Evolutionary conservation across 208 protist species (phyloP).

Genomic region (Trypanosoma lewisi): DNA sequence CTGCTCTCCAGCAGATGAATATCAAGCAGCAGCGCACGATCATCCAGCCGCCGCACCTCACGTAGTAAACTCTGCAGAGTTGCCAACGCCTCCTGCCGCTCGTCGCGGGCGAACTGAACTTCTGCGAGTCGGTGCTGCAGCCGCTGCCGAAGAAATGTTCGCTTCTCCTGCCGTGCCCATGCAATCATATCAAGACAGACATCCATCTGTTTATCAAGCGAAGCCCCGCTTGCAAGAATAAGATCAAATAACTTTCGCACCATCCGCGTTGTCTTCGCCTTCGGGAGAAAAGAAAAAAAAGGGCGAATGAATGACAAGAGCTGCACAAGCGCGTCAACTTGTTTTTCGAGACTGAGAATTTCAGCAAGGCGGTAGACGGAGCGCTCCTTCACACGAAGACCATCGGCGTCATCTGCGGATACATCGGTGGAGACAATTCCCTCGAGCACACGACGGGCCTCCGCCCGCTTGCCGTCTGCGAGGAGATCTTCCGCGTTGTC

Average conservation of each 20-base stretch:
- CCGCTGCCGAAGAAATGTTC: slow-evolving; percentile 96
- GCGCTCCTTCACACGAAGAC: slow-evolving; percentile 75
- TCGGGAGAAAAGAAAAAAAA: slow-evolving; percentile 84
- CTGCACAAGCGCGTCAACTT: slow-evolving; percentile 56
- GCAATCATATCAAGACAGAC: slow-evolving; percentile 94
- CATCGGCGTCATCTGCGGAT: slow-evolving; percentile 51
- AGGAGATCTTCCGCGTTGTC: slow-evolving; percentile 64
- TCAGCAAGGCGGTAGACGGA: slow-evolving; percentile 76
- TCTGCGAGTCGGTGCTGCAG: slow-evolving; percentile 93
- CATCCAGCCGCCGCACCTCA: slow-evolving; percentile 97
- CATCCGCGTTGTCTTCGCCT: slow-evolving; percentile 92
- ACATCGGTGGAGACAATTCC: slow-evolving; percentile 42
- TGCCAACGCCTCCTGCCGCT: slow-evolving; percentile 78
- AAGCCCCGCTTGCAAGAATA: slow-evolving; percentile 77
- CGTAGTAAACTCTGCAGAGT: slow-evolving; percentile 81
- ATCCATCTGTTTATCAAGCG: slow-evolving; percentile 78
- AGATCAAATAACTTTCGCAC: slow-evolving; percentile 87
- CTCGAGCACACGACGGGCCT: slow-evolving; percentile 50
- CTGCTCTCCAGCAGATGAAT: slow-evolving; percentile 97
- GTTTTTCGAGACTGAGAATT: slow-evolving; percentile 46
- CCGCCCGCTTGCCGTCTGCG: slow-evolving; percentile 52
- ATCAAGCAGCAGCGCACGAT: slow-evolving; percentile 97
- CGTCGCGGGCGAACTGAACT: slow-evolving; percentile 89
- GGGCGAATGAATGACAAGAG: slow-evolving; percentile 62
- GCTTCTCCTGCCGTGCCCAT: slow-evolving; percentile 94